Base-by-base conservation (phyloP, 2,329 filamentous ascomycete species). In the Ophiostoma ips region DNA sequence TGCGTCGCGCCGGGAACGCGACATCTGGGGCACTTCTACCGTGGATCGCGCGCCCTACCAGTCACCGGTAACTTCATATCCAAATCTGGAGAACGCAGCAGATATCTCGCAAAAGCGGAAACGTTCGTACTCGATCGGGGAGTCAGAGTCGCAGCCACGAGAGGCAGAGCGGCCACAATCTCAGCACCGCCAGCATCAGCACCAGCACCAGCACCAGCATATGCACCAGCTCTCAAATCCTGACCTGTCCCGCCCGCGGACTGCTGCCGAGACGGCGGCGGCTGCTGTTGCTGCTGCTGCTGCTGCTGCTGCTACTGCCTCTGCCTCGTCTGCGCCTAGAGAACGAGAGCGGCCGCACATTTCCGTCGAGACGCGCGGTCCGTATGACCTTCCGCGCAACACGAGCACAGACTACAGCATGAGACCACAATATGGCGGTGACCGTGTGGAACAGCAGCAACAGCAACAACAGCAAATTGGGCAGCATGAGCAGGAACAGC, bases 31-130 rank as follows among this genome's bases (percentile, higher is more conserved):
- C 30, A 61, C 58, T n/a, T 43, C 40, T 4, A 10, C 24, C 11
- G 30, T 16, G 12, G 38, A 28, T 10, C 38, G 24, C 24, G 0
- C 66, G 34, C 58, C 66, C 15, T 68, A 69, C 54, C 65, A 66
- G 12, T 51, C 52, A 47, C 59, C 68, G 2, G 57, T 66, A 5
- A 24, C 50, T 41, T 56, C 55, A 35, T 70, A 71, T 57, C 56
- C 69, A 6, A 68, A 73, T 31, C 59, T 62, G n/a, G 74, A 80
- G 34, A 61, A 59, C 15, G 21, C 72, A 16, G 81, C 51, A 81
- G 50, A 62, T 62, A 7, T 61, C 65, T 49, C 65, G 66, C 56
- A 69, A 72, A 83, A 82, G 64, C 77, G 79, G 59, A 90, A 87
- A 64, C 76, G 84, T 53, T 87, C 84, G 7, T 67, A 71, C 43